Conservation (phyloP, 2,329 filamentous ascomycete genomes). For the Cordyceps cicadae region DNA sequence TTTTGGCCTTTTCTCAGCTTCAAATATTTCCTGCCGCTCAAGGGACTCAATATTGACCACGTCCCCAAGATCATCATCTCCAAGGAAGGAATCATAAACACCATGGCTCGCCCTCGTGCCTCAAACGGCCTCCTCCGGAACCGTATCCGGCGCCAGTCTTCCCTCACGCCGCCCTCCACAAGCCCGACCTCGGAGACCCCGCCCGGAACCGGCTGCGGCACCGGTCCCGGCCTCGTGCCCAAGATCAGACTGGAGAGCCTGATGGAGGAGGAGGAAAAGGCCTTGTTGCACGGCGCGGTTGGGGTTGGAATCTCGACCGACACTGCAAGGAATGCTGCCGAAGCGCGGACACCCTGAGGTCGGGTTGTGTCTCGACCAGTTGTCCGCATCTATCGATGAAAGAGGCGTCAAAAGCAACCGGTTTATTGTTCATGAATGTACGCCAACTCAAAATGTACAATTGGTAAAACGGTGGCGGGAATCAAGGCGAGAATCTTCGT, state of each 20-base stretch:
- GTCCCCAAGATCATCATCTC: too few relatives aligned
- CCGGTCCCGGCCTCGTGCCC: neutral
- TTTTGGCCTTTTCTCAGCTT: too few relatives aligned
- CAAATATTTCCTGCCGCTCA: too few relatives aligned
- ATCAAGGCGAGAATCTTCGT: too few relatives aligned
- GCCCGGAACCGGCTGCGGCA: neutral
- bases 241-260: slow-evolving; percentile 7
- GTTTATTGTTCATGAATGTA: too few relatives aligned
- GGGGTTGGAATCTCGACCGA: neutral
- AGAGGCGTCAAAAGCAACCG: too few relatives aligned
- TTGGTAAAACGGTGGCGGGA: too few relatives aligned
- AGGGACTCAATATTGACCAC: too few relatives aligned
- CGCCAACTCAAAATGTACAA: too few relatives aligned
- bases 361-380: too few relatives aligned
- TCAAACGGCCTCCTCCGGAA: slow-evolving; percentile 13
- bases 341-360: neutral
- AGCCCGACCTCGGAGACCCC: slow-evolving; percentile 8
- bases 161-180: slow-evolving; percentile 1
- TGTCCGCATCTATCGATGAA: neutral
- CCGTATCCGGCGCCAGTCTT: slow-evolving; percentile 12
- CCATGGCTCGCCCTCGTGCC: slow-evolving; percentile 14
- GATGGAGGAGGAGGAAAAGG: slow-evolving; percentile 7
- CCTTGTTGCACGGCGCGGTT: neutral
- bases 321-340: neutral
- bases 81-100: neutral